These are phyloP conservation scores for Monosporascus cannonballus DNA, from an alignment of 2,329 filamentous ascomycete genomes.

Conservation along the genomic window DNA sequence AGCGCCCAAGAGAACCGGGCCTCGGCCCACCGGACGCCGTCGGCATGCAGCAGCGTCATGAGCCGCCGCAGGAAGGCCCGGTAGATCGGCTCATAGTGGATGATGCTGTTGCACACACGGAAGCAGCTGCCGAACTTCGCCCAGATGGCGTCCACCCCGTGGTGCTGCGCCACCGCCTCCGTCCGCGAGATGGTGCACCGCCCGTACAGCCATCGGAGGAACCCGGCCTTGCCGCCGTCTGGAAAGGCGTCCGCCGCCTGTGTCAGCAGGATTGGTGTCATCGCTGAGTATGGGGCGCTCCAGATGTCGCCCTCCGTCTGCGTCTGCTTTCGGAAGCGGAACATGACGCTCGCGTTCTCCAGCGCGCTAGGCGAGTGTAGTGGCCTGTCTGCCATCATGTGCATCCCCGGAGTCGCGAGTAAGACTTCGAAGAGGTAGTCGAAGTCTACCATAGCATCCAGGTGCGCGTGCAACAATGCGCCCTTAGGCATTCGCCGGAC, in stretches of 20 bases:
- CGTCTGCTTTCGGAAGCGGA: constrained; percentile 50
- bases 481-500: constrained; percentile 86
- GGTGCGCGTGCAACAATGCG: constrained; percentile 75
- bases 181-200: constrained; percentile 65
- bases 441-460: constrained; percentile 87
- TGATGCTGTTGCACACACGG: constrained; percentile 62
- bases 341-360: constrained; percentile 51
- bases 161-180: constrained; percentile 73
- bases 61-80: constrained; percentile 67
- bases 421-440: constrained; percentile 71
- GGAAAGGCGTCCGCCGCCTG: constrained; percentile 71
- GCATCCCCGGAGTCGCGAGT: constrained; percentile 66
- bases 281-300: constrained; percentile 54
- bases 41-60: constrained; percentile 64
- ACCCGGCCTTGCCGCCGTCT: constrained; percentile 62
- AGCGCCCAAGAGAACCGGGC: constrained; percentile 68
- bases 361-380: constrained; percentile 49
- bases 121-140: constrained; percentile 73
- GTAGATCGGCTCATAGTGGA: constrained; percentile 89
- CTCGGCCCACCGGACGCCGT: constrained; percentile 83
- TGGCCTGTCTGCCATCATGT: constrained; percentile 56
- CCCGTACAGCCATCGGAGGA: constrained; percentile 69
- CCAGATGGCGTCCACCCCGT: constrained; percentile 82
- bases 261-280: constrained; percentile 50
- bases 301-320: constrained; percentile 52